phyloP scores from a whole-genome alignment of 1,284 basidiomycete species.

The Rhodofomes roseus region DNA sequence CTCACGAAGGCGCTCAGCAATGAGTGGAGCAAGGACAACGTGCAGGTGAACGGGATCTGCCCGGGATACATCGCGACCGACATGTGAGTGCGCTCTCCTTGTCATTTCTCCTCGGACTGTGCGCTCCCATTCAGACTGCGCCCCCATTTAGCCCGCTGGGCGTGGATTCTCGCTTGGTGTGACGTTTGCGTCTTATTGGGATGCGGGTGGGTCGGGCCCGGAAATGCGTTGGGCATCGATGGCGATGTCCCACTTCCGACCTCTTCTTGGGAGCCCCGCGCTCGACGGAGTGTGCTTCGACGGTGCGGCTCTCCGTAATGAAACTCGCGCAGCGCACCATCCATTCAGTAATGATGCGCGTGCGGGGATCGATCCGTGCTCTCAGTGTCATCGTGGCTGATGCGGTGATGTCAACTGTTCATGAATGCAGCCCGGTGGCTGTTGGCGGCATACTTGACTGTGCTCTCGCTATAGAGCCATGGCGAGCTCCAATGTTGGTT shows the following conservation, averaged over 20 bases:
- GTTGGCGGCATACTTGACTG: too few relatives aligned
- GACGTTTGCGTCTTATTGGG: neutral
- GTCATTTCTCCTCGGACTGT: neutral
- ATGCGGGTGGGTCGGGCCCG: neutral
- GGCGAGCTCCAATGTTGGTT: neutral
- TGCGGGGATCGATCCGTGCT: neutral
- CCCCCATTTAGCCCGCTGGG: too few relatives aligned
- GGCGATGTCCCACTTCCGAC: neutral
- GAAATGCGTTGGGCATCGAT: neutral
- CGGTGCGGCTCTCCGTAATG: neutral
- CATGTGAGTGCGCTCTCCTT: slow-evolving; percentile 48
- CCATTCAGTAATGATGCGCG: neutral
- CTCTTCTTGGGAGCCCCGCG: neutral
- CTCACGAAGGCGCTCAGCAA: slow-evolving; percentile 77
- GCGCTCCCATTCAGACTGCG: neutral
- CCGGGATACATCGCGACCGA: slow-evolving; percentile 94
- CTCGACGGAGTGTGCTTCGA: neutral
- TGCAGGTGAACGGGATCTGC: slow-evolving; percentile 89
- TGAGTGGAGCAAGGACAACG: slow-evolving; percentile 78
- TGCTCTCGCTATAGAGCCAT: neutral
- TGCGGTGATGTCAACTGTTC: too few relatives aligned
- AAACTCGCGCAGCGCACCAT: neutral
- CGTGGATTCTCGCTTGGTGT: neutral
- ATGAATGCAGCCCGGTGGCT: too few relatives aligned
- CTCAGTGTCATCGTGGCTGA: neutral